Evolutionary conservation across 2,329 filamentous ascomycete genomes (phyloP), one percentile per base, ranked within the genome.

Genomic region (Eurotiales sp.): DNA sequence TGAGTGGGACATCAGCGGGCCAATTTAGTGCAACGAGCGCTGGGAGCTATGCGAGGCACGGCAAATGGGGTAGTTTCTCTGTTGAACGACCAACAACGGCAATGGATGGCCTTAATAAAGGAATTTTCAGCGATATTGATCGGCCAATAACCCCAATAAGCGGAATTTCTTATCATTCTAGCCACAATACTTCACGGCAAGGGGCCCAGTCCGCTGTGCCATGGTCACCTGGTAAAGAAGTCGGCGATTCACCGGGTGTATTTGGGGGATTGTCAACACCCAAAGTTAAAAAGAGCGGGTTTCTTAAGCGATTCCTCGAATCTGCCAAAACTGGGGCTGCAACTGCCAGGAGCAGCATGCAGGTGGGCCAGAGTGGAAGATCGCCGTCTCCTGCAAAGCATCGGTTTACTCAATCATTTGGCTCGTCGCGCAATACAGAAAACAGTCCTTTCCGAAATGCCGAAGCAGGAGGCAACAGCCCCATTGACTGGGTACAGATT

Each of bases 271-370:
- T 97, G 8, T 76, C 74, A 11, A 78, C 80, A 8, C 90, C 90
- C 0, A 87, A 91, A 70, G 78, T 84, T 1, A 90, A 88, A 56
- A 93, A 90, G 68, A 85, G 86, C 55, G 92, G 90, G 44, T 95
- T 97, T 63, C 93, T 97, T 77, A 93, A 92, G 70, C 95, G 95
- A 64, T 92, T 97, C 60, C 83, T 96, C 25, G 91, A 96, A 58
- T 90, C 89, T 2, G 92, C 91, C 14, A 96, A 95, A 73, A 96
- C 92, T 0, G 90, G 90, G 27, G 91, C 95, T 29, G 92, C 92
- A 2, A 95, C 85, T 64, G 90, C 88, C 48, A 83, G 92, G 56
- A 93, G 87, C 58, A 95, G 87, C 57, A 89, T 96, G 58, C 87
- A 86, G 2, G 81, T 83, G 27, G 81, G 81, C 57, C 80, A 76